phyloP scores from a whole-genome alignment of 805 yeast species.

The Zygoascus biomembranicola region DNA sequence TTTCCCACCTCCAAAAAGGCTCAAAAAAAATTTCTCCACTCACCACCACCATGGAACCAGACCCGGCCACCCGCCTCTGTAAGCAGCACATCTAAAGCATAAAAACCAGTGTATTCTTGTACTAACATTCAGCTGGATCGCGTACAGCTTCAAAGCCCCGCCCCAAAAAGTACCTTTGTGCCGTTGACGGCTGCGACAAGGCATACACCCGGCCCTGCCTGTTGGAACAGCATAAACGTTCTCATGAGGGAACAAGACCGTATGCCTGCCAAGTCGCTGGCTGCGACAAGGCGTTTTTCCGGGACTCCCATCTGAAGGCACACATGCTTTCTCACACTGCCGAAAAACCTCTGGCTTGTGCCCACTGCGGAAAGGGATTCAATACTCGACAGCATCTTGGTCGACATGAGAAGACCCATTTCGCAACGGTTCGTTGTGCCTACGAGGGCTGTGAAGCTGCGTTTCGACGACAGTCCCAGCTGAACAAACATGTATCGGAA shows the following conservation, averaged over 20 bases:
- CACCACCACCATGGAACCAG: too few species aligned
- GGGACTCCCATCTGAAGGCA: slow-evolving; percentile 73
- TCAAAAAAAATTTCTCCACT: too few species aligned
- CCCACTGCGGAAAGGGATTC: slow-evolving; percentile 73
- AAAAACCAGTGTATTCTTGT: too few species aligned
- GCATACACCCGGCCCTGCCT: slow-evolving; percentile 75
- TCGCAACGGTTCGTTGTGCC: slow-evolving; percentile 52
- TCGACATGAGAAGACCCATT: slow-evolving; percentile 79
- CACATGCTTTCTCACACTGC: slow-evolving; percentile 61
- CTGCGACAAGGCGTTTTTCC: slow-evolving; percentile 59
- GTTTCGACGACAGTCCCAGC: slow-evolving; percentile 67
- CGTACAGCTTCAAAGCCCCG: slow-evolving; percentile 27
- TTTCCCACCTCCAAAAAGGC: too few species aligned
- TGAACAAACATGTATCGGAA: slow-evolving; percentile 60
- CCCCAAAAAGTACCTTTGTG: slow-evolving; percentile 57
- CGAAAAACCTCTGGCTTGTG: slow-evolving; percentile 65
- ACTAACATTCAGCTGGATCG: too few species aligned
- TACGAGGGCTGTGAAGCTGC: slow-evolving; percentile 55
- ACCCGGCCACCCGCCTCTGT: too few species aligned
- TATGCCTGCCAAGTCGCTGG: slow-evolving; percentile 46
- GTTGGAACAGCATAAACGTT: slow-evolving; percentile 68
- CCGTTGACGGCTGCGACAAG: slow-evolving; percentile 58
- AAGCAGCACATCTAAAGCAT: too few species aligned
- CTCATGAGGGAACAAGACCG: slow-evolving; percentile 75
- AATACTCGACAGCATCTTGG: slow-evolving; percentile 71